These are phyloP conservation scores for Lodderomyces theae DNA, from an alignment of 1,139 yeast genomes.

Conservation along the genomic window DNA sequence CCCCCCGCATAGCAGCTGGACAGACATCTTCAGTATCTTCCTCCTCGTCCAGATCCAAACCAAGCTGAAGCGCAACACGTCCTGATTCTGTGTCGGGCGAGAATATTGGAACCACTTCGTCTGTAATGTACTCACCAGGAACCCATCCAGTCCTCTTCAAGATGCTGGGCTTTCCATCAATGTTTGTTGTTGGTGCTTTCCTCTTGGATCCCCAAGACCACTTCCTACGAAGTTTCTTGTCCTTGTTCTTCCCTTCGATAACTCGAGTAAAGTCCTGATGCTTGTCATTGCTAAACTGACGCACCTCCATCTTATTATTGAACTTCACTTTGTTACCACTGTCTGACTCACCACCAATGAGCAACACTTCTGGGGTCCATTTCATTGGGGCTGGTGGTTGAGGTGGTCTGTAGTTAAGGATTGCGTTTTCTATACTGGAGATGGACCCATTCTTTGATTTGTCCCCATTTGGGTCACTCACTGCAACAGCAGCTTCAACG, in stretches of 20 bases:
- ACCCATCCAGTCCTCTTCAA: neutral
- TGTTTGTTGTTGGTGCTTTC: neutral
- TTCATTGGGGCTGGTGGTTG: neutral
- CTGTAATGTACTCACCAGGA: neutral
- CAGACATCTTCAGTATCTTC: neutral
- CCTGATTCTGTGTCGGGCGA: neutral
- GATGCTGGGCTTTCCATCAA: neutral
- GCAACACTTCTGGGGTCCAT: neutral
- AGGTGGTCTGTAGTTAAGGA: neutral
- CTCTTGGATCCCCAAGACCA: neutral
- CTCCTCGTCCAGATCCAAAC: neutral
- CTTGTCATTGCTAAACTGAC: neutral
- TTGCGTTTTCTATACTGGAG: neutral
- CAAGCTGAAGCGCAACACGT: neutral
- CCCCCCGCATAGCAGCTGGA: neutral
- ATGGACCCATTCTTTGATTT: neutral
- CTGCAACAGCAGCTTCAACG: neutral
- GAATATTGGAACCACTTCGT: neutral
- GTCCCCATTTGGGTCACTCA: neutral
- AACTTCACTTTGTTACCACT: neutral
- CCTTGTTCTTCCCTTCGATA: neutral
- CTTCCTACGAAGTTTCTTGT: neutral
- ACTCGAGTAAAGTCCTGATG: neutral
- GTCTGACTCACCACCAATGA: neutral
- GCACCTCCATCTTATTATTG: neutral